Conservation (phyloP, 768 basidiomycete genomes). For the Scleroderma bovista region DNA sequence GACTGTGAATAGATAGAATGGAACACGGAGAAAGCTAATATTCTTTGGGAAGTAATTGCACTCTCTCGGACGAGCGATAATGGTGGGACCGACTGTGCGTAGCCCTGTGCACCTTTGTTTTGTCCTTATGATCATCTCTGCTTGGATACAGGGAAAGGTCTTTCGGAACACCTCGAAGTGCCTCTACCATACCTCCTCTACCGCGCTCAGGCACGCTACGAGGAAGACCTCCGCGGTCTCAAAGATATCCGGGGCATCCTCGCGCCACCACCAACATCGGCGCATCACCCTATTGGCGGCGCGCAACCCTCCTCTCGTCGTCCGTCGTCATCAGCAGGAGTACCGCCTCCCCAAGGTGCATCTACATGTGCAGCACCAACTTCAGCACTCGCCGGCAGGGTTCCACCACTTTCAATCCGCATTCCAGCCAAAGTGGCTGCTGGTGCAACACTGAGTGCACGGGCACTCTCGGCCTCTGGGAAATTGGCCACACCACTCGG, state of each 20-base stretch:
- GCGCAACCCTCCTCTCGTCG: conserved; percentile 20
- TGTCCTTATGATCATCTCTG: background rate
- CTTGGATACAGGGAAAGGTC: conserved; percentile 62
- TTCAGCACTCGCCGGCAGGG: background rate
- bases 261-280: conserved; percentile 35
- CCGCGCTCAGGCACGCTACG: conserved; percentile 76
- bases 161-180: conserved; percentile 73
- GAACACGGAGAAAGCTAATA: conserved; percentile 77
- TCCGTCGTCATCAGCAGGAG: conserved; percentile 10
- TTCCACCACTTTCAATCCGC: conserved; percentile 19
- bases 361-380: conserved; percentile 8
- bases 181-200: conserved; percentile 83
- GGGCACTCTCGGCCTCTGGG: conserved; percentile 35
- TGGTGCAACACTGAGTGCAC: conserved; percentile 7
- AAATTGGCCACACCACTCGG: conserved; percentile 51
- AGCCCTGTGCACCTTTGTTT: background rate
- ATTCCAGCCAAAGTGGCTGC: conserved; percentile 9
- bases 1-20: conserved; percentile 63
- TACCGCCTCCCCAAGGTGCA: conserved; percentile 11
- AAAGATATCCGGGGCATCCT: conserved; percentile 64
- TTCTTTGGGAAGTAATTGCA: conserved; percentile 84
- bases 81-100: conserved; percentile 73
- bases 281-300: conserved; percentile 15
- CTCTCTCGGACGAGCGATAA: conserved; percentile 68
- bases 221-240: conserved; percentile 77